Evolutionary conservation across 495 filamentous ascomycete species (phyloP).

Genomic region (Monascus purpureus): DNA sequence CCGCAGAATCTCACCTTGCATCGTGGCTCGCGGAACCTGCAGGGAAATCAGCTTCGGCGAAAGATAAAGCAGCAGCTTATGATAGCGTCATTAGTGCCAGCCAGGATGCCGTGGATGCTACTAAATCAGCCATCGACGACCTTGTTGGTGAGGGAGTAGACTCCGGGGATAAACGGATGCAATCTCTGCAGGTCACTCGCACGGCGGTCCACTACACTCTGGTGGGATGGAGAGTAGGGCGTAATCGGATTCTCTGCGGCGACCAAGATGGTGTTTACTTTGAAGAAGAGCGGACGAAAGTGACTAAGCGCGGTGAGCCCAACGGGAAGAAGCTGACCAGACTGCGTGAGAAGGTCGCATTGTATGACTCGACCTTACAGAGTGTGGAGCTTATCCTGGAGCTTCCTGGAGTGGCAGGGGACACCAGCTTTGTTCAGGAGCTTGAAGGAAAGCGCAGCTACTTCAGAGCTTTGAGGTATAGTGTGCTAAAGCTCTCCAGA

Average conservation of each 20-base stretch:
- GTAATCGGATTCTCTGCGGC: slow-evolving; percentile 79
- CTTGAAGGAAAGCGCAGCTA: slow-evolving; percentile 66
- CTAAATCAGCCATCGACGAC: slow-evolving; percentile 86
- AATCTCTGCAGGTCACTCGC: slow-evolving; percentile 80
- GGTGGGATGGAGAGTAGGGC: slow-evolving; percentile 86
- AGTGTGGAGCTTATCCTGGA: slow-evolving; percentile 84
- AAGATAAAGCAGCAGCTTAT: slow-evolving; percentile 64
- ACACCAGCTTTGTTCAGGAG: slow-evolving; percentile 59
- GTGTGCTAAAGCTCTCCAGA: not conserved
- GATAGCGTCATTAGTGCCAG: slow-evolving; percentile 81
- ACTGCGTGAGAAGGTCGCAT: slow-evolving; percentile 72
- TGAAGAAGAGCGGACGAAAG: slow-evolving; percentile 38
- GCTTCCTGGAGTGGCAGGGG: slow-evolving; percentile 81
- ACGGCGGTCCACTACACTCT: slow-evolving; percentile 87
- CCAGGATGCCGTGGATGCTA: slow-evolving; percentile 89
- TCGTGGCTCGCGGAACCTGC: slow-evolving; percentile 23
- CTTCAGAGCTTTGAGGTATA: slow-evolving; percentile 78
- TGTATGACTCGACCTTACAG: slow-evolving; percentile 86
- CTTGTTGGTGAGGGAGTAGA: slow-evolving; percentile 66
- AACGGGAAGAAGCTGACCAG: slow-evolving; percentile 57
- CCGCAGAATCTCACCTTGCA: slow-evolving; percentile 38
- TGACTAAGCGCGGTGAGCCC: slow-evolving; percentile 44
- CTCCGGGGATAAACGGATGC: slow-evolving; percentile 78
- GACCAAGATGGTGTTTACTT: slow-evolving; percentile 57
- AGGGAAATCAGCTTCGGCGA: slow-evolving; percentile 26